A percentile compares a stretch with the other conserved stretches of the same genome.
phyloP scores from a whole-genome alignment of 345 rosid genomes.

The Geranium rotundifolium region DNA sequence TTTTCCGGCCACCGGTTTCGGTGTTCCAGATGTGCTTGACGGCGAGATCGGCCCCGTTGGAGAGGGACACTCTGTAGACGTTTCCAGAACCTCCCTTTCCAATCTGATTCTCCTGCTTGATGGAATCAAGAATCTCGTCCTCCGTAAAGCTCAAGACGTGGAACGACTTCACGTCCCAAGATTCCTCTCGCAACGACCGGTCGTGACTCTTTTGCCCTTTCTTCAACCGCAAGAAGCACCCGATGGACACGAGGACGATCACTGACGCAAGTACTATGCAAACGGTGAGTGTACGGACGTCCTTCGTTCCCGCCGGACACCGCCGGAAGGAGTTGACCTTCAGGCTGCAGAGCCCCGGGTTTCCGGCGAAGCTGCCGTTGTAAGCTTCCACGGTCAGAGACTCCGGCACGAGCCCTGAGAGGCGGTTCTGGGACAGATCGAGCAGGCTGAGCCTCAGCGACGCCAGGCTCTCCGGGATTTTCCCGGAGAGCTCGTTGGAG shows the following conservation, averaged over 20 bases:
- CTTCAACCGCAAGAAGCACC: conserved; percentile 1
- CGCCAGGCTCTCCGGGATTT: conserved; percentile 13
- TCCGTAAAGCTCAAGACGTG: conserved; percentile 15
- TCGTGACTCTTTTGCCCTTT: conserved; percentile 7
- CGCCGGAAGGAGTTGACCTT: conserved; percentile 9
- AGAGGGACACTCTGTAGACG: conserved; percentile 13
- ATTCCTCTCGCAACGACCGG: conserved; percentile 14
- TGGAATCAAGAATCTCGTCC: conserved; percentile 19
- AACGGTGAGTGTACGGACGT: conserved; percentile 9
- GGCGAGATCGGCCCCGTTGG: conserved; percentile 12
- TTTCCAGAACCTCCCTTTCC: conserved; percentile 18
- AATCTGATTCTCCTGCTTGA: conserved; percentile 16
- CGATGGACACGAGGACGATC: conserved; percentile 3
- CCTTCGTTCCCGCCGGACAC: conserved; percentile 4
- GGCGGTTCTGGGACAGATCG: conserved; percentile 14
- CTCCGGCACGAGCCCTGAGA: conserved; percentile 12
- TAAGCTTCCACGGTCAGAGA: conserved; percentile 15
- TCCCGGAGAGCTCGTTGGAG: conserved; percentile 13
- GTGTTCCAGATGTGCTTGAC: conserved; percentile 24
- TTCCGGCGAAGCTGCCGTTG: conserved; percentile 18
- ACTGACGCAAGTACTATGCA: conserved; percentile 8
- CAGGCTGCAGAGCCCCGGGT: conserved; percentile 16
- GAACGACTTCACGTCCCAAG: conserved; percentile 18
- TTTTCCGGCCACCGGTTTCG: conserved; percentile 20
- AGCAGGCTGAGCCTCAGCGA: conserved; percentile 17